These are phyloP conservation scores for Vitis rupestris DNA, from an alignment of 164 flowering plant genomes.

Conservation along the genomic window DNA sequence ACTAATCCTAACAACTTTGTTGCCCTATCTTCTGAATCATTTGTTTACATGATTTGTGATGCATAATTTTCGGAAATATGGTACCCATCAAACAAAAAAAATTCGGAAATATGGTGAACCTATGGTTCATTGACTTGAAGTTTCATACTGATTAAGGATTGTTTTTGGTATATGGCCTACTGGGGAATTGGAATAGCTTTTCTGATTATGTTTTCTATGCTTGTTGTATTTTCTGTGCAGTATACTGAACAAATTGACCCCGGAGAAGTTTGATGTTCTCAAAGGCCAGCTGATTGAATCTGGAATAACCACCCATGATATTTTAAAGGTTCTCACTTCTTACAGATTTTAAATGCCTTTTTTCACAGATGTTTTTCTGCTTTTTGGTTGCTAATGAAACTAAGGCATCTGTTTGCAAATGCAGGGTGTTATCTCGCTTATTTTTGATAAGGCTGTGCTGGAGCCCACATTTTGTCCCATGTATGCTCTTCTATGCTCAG, in stretches of 20 bases:
- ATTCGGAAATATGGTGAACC: no score
- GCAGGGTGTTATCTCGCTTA: conserved; percentile 81
- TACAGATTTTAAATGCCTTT: background rate
- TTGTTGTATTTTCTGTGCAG: conserved; percentile 35
- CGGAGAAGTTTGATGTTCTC: conserved; percentile 93
- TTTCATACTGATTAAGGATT: background rate
- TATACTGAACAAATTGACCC: conserved; percentile 95
- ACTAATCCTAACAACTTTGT: no score
- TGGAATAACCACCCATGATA: conserved; percentile 90
- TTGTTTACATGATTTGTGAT: no score
- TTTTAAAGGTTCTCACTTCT: conserved; percentile 58
- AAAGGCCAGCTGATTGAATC: conserved; percentile 93
- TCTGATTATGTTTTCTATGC: background rate
- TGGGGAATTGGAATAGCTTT: no score
- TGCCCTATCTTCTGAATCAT: no score
- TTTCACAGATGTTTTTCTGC: background rate
- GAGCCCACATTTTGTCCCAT: conserved; percentile 98
- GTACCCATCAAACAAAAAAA: no score
- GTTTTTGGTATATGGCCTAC: background rate
- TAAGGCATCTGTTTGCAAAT: conserved; percentile 12
- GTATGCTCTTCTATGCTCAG: conserved; percentile 90
- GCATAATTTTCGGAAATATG: no score
- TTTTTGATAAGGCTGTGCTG: conserved; percentile 93
- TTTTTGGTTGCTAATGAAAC: background rate
- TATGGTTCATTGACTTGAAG: no score